phyloP scores from a whole-genome alignment of 2,329 filamentous ascomycete genomes.

The Pyrenophora graminea region DNA sequence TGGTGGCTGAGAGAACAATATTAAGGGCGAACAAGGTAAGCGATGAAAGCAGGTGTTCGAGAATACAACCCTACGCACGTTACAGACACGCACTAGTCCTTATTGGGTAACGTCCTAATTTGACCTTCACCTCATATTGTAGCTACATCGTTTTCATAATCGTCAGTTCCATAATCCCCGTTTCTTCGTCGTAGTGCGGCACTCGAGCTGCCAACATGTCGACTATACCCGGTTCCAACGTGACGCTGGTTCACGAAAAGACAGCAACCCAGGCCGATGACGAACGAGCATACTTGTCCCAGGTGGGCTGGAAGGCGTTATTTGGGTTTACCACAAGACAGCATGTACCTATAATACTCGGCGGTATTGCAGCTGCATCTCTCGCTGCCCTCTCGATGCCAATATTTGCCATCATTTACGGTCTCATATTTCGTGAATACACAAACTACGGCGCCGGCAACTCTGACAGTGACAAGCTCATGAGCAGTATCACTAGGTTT shows the following conservation, averaged over 20 bases:
- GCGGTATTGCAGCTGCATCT: constrained; percentile 62
- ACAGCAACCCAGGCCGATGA: constrained; percentile 15
- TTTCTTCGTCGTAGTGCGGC: neutral
- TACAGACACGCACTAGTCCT: constrained; percentile 18
- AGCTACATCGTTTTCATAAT: constrained; percentile 3
- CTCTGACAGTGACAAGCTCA: constrained; percentile 56
- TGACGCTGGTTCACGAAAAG: constrained; percentile 21
- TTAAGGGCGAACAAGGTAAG: constrained; percentile 36
- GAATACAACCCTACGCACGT: constrained; percentile 2
- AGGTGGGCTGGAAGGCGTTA: constrained; percentile 59
- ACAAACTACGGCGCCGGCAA: constrained; percentile 65
- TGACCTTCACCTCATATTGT: constrained; percentile 15
- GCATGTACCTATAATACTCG: constrained; percentile 60
- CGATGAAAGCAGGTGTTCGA: constrained; percentile 11
- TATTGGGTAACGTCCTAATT: constrained; percentile 18
- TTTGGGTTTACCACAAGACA: constrained; percentile 72
- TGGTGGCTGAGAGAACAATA: constrained; percentile 41
- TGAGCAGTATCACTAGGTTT: constrained; percentile 61
- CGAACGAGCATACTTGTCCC: constrained; percentile 25
- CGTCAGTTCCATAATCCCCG: constrained; percentile 2
- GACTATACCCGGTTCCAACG: constrained; percentile 14
- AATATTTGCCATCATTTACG: constrained; percentile 70
- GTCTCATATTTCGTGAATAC: constrained; percentile 74
- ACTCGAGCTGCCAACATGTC: constrained; percentile 16
- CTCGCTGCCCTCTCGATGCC: constrained; percentile 67